Evolutionary conservation across 1,139 yeast species (phyloP), one percentile per base, ranked within the genome.

Genomic region (Kodamaea plutei): DNA sequence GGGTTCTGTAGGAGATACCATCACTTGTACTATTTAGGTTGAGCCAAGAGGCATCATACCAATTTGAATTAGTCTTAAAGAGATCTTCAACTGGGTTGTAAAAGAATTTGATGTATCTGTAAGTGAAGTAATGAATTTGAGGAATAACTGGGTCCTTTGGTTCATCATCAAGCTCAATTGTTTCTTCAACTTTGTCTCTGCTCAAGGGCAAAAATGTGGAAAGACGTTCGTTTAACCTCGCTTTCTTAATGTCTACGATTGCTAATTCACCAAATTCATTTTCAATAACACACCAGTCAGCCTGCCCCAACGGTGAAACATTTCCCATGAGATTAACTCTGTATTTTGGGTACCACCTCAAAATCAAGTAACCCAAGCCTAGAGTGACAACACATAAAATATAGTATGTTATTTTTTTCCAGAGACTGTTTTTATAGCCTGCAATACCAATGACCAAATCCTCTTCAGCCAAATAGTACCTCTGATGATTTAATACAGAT

Each of bases 211-310:
- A 70, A 26, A 84, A 76, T 1, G 83, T 73, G 2, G 94, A 83
- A 26, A 89, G 53, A 11, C 85, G 69, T 44, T 84, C 76, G 44
- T 83, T 77, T 48, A 80, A 84, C 62, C 83, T 70, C 26, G 61
- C 61, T 44, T 79, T 72, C 2, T 60, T 48, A 11, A 91, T 76
- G 5, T 63, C 56, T 4, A 76, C 71, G 10, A 82, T 72, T 16
- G 74, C 69, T 41, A 91, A 67, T 46, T 87, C 95, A 18, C 96
- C 97, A 69, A 78, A 83, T 52, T 89, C 96, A 45, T 87, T 93
- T 51, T 91, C 98, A 25, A 93, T 70, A 11, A 88, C 95, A 22
- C 91, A 83, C 95, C 96, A 87, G 47, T 87, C 94, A 20, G 96
- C 84, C 37, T 69, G 69, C 1, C 88, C 96, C 39, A 93, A 64